Conservation (phyloP, 2,329 filamentous ascomycete species). For the Drechslerella stenobrocha region DNA sequence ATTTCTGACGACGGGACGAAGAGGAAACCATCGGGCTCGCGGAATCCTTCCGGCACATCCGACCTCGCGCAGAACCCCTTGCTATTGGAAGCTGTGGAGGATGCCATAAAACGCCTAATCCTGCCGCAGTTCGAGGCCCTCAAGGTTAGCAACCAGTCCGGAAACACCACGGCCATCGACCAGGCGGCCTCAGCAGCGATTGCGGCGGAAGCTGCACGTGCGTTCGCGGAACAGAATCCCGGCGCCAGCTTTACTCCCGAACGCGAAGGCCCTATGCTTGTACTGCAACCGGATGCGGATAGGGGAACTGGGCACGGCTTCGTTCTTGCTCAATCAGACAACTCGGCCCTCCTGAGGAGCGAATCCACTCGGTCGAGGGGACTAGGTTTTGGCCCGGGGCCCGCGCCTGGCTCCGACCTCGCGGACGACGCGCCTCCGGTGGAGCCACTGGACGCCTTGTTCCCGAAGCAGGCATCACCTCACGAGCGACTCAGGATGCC, state of each 20-base stretch:
- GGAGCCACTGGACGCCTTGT: slow-evolving; percentile 35
- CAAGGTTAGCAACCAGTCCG: slow-evolving; percentile 76
- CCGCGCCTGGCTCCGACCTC: slow-evolving; percentile 43
- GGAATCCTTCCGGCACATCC: slow-evolving; percentile 48
- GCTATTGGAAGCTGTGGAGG: slow-evolving; percentile 85
- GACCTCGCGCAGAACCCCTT: slow-evolving; percentile 92
- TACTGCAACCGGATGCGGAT: slow-evolving; percentile 61
- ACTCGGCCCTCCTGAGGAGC: slow-evolving; percentile 38
- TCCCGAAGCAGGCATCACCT: slow-evolving; percentile 27
- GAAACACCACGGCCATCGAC: slow-evolving; percentile 61
- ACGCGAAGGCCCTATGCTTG: slow-evolving; percentile 62
- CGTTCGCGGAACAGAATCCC: slow-evolving; percentile 19
- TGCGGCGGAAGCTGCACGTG: slow-evolving; percentile 43
- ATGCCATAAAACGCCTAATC: slow-evolving; percentile 85
- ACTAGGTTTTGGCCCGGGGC: slow-evolving; percentile 39
- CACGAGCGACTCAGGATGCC: slow-evolving; percentile 40
- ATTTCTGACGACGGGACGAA: slow-evolving; percentile 59
- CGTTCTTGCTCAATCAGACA: slow-evolving; percentile 56
- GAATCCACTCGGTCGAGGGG: slow-evolving; percentile 39
- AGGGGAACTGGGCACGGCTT: slow-evolving; percentile 63
- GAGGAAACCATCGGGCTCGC: slow-evolving; percentile 60
- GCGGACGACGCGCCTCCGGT: slow-evolving; percentile 40
- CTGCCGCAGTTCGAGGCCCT: slow-evolving; percentile 88
- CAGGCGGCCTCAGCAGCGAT: slow-evolving; percentile 55
- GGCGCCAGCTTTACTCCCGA: slow-evolving; percentile 10